Base-by-base conservation (phyloP, 2,329 filamentous ascomycete species). In the Ceratocystis albifundus region DNA sequence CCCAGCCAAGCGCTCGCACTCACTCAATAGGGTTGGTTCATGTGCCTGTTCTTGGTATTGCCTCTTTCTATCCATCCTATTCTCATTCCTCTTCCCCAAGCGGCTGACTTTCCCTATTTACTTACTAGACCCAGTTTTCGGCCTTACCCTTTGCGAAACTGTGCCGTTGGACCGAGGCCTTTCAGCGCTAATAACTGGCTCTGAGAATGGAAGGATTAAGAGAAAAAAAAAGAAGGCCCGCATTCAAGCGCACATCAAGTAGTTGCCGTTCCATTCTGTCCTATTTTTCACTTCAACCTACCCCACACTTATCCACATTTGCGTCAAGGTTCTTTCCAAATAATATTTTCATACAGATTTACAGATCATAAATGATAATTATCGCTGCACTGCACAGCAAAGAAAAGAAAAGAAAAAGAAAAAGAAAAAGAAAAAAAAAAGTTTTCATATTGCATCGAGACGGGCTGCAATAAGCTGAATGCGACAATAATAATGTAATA, bases 121-220 rank as follows among this genome's bases (percentile, higher is more conserved):
- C n/a, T 45, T 62, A 10, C 3, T 7, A 8, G 30, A 17, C 41
- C 63, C 50, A 65, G 20, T 65, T 65, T 65, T 65, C 63, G 63
- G 63, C 63, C 50, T 46, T 44, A 6, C 50, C 22, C 15, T 65
- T 61, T 65, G 22, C 30, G 36, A 41, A 17, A 53, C 28, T 46
- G 63, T 59, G 63, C 63, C 63, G 63, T 53, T 65, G 30, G 63
- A 59, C 63, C 63, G 63, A 65, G 53, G 45, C 20, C 22, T 8
- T 30, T 44, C 15, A 45, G 41, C 12, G 59, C 36, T 45, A 17
- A 61, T 20, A 8, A 22, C 30, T 20, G 4, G 30, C 7, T 45
- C 50, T 65, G 30, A 3, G 59, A 62, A 62, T 32, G 53, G 59
- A 62, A 46, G 41, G 61, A 30, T 62, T 7, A 46, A 10, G 36